Base-by-base conservation (phyloP, 1,284 basidiomycete species). In the Mycena sp. region DNA sequence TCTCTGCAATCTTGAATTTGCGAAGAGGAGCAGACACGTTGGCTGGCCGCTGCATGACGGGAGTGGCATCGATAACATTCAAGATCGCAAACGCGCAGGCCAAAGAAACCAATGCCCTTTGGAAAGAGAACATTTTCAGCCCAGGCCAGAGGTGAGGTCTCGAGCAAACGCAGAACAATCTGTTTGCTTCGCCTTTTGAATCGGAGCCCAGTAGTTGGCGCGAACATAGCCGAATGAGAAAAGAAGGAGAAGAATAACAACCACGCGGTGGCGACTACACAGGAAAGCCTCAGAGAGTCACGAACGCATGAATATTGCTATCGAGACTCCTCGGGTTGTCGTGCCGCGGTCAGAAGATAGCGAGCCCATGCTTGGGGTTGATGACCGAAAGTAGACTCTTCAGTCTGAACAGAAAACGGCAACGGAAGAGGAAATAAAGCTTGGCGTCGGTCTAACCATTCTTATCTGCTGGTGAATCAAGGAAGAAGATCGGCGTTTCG, bases 31-130 rank as follows among this genome's bases (percentile, higher is more conserved):
- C 50, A 2, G 61, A 56, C 17, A 57, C 88, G 43, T 75, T 77
- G 29, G 70, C 78, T 0, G 87, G 87, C 21, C 85, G 80, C 58
- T 78, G 83, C 86, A 88, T 87, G 41, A 84, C 76, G 70, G 86
- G 83, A 7, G 86, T 87, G 21, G 82, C 84, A 63, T 80, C 63
- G 32, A 75, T 78, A 29, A 32, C 51, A 45, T 50, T 45, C 10
- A 63, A 32, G 19, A 56, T n/a, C 23, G 64, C 41, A 32, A 55
- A 44, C 4, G 57, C 58, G 14, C 9, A 7, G 7, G 58, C 35
- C 19, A 64, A 35, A 17, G 59, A 59, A 25, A 52, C 4, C n/a
- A 67, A 53, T 9, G 63, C 23, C 32, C 64, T 55, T 40, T 61
- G 57, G 44, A 65, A 30, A 10, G 44, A 58, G 9, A 40, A 48